A percentile compares a stretch with the other conserved stretches of the same genome.
Conservation (phyloP, 2,329 filamentous ascomycete genomes). For the Colletotrichum cuscutae region DNA sequence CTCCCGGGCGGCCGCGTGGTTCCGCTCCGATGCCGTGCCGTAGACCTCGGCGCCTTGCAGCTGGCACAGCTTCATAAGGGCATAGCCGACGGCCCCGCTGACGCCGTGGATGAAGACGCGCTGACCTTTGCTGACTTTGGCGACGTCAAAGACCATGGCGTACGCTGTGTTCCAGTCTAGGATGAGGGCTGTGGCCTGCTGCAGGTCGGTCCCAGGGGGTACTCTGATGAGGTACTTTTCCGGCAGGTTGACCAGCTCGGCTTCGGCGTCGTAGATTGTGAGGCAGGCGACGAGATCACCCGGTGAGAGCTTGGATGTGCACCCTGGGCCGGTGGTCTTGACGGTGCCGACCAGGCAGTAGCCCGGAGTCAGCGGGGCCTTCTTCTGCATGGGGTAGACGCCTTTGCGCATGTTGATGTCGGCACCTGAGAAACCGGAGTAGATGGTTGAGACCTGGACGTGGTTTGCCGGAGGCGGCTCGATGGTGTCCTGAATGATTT, state of each 20-base stretch:
- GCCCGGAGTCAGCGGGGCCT: constrained; percentile 58
- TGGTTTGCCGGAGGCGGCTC: constrained; percentile 52
- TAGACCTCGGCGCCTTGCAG: constrained; percentile 58
- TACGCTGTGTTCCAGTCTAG: constrained; percentile 59
- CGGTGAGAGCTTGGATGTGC: constrained; percentile 41
- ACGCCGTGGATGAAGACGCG: constrained; percentile 62
- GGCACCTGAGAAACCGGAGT: constrained; percentile 57
- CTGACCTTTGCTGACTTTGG: constrained; percentile 53
- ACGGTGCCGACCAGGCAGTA: constrained; percentile 59
- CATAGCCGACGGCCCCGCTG: constrained; percentile 60
- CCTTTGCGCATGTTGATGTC: constrained; percentile 62
- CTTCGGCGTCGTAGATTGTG: constrained; percentile 54
- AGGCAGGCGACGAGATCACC: constrained; percentile 49
- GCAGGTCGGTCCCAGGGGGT: constrained; percentile 51
- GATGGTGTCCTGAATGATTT: constrained; percentile 47
- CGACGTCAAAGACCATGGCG: constrained; percentile 48
- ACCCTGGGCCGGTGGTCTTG: constrained; percentile 46
- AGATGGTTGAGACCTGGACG: constrained; percentile 58
- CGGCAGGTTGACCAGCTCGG: constrained; percentile 56
- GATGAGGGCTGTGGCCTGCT: constrained; percentile 51
- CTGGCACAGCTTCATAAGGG: constrained; percentile 52
- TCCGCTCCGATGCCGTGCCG: constrained; percentile 58
- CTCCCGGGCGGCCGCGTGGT: constrained; percentile 51
- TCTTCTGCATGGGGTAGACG: constrained; percentile 55
- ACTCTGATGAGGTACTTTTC: constrained; percentile 57